phyloP scores from a whole-genome alignment of 108 stramenopile genomes.

The Cyclotella baltica region DNA sequence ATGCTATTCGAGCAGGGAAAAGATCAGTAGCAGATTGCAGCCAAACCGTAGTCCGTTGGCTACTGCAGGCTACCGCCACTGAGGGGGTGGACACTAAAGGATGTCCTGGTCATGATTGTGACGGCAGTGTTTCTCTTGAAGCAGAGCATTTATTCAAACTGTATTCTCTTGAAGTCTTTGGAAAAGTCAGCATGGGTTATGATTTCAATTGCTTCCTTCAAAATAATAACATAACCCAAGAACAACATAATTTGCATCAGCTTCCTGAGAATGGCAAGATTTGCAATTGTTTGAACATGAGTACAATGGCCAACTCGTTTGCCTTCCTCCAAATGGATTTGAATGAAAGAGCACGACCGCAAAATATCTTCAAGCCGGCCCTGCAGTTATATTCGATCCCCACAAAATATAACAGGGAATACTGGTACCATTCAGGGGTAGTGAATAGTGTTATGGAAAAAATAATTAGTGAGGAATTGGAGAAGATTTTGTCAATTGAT shows the following conservation, averaged over 20 bases:
- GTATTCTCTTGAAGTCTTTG: constrained; percentile 40
- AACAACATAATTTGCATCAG: neutral
- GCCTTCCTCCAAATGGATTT: constrained; percentile 30
- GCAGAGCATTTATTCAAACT: constrained; percentile 33
- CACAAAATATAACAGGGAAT: constrained; percentile 24
- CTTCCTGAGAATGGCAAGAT: neutral
- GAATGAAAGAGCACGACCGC: constrained; percentile 3
- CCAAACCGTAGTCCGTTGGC: constrained; percentile 18
- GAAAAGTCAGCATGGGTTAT: constrained; percentile 32
- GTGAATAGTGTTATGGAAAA: constrained; percentile 19
- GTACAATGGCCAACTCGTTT: constrained; percentile 30
- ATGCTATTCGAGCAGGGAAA: neutral
- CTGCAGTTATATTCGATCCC: constrained; percentile 42
- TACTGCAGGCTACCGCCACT: constrained; percentile 3
- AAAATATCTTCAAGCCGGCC: constrained; percentile 24
- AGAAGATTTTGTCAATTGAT: neutral
- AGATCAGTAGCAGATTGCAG: constrained; percentile 12
- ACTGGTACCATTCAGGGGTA: constrained; percentile 12
- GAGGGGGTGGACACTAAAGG: neutral
- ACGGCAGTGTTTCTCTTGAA: constrained; percentile 8
- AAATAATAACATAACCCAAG: no score
- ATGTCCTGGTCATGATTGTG: constrained; percentile 11
- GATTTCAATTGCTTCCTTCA: constrained; percentile 35
- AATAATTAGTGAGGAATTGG: constrained; percentile 24
- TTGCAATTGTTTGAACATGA: constrained; percentile 6